These are phyloP conservation scores for Neurospora sp. DNA, from an alignment of 495 filamentous ascomycete species.

Conservation along the genomic window DNA sequence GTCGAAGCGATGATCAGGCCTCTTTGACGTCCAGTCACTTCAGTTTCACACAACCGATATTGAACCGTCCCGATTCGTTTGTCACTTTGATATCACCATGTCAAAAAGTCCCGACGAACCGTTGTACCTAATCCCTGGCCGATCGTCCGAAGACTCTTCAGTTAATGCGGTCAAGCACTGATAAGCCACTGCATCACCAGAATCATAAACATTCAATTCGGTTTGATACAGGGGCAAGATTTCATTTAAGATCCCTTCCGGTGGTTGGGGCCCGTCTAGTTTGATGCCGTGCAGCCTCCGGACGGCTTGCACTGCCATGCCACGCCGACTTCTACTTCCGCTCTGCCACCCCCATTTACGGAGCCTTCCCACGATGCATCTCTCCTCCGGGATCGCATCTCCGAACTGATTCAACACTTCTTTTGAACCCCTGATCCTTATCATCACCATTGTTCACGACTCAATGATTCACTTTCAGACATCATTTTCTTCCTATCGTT, in stretches of 20 bases:
- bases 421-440: background rate
- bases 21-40: background rate
- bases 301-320: background rate
- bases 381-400: background rate
- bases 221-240: too few relatives aligned
- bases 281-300: background rate
- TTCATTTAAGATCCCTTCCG: background rate
- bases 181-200: background rate
- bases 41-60: background rate
- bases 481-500: background rate
- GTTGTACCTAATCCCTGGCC: background rate
- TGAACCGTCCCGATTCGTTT: background rate
- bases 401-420: background rate
- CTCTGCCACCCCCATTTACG: background rate
- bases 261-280: background rate
- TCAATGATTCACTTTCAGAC: background rate
- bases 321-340: background rate
- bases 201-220: background rate
- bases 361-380: background rate
- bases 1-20: background rate
- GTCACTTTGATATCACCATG: background rate
- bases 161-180: background rate
- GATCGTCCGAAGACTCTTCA: background rate
- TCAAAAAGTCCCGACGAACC: background rate
- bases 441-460: background rate